These are phyloP conservation scores for Gryganskiella cystojenkinii DNA, from an alignment of 192 early-diverging fungal genomes.

Conservation along the genomic window DNA sequence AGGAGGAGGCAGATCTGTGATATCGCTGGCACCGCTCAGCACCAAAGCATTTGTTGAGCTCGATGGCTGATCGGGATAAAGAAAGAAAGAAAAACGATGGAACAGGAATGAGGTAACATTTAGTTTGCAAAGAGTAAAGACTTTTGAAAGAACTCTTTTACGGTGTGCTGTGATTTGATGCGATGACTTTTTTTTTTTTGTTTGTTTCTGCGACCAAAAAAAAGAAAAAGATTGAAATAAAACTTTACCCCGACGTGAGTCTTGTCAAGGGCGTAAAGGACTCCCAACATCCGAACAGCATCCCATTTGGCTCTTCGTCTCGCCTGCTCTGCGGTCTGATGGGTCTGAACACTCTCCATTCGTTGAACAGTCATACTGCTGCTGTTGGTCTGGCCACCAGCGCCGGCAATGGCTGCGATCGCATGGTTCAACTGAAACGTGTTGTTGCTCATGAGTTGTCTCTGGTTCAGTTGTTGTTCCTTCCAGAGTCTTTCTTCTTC, in stretches of 20 bases:
- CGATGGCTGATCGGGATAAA: slow-evolving; percentile 15
- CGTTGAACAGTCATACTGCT: slow-evolving; percentile 5
- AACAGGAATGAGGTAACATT: background rate
- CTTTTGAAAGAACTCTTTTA: no score
- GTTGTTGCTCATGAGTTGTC: slow-evolving; percentile 8
- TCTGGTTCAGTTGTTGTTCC: slow-evolving; percentile 1
- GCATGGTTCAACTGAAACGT: slow-evolving; percentile 8
- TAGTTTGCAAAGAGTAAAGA: background rate
- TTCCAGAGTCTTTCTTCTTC: slow-evolving; percentile 22
- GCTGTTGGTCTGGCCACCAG: background rate
- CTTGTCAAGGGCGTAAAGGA: slow-evolving; percentile 48
- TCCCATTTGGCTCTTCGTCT: slow-evolving; percentile 39
- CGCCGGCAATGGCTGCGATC: background rate
- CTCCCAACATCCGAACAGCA: slow-evolving; percentile 49
- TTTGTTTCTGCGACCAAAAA: no score
- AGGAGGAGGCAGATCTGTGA: background rate
- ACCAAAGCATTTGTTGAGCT: slow-evolving; percentile 46
- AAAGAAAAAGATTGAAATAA: background rate
- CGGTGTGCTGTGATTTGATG: no score
- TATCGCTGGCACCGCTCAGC: slow-evolving; percentile 36
- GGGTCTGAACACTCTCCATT: slow-evolving; percentile 14
- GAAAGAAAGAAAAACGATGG: background rate
- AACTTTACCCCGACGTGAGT: slow-evolving; percentile 45
- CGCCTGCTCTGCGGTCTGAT: slow-evolving; percentile 26
- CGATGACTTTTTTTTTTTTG: no score